Conservation (phyloP, 805 yeast genomes). For the Groenewaldozyma salmanticensis region DNA sequence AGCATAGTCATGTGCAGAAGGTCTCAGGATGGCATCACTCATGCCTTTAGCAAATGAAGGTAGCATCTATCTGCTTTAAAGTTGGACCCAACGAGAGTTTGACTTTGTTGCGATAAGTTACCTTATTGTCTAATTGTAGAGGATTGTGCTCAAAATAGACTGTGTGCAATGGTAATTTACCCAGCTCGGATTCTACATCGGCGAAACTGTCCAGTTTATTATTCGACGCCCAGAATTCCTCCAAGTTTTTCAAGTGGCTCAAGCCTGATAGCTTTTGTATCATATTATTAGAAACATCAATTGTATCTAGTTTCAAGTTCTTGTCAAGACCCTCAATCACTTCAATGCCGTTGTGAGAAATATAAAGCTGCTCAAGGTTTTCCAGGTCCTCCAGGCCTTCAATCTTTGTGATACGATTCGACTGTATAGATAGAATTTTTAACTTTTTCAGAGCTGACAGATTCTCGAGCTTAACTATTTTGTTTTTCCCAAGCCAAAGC, state of each 20-base stretch:
- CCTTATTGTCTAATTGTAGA: slow-evolving; percentile 58
- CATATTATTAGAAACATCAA: slow-evolving; percentile 76
- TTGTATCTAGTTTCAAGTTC: slow-evolving; percentile 51
- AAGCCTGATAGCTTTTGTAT: slow-evolving; percentile 54
- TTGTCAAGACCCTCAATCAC: slow-evolving; percentile 71
- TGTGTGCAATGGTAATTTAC: slow-evolving; percentile 60
- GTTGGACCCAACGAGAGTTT: slow-evolving; percentile 62
- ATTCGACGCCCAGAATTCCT: slow-evolving; percentile 90
- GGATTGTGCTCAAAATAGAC: slow-evolving; percentile 95
- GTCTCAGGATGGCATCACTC: too few species aligned
- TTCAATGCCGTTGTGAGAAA: slow-evolving; percentile 73
- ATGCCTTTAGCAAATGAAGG: slow-evolving; percentile 34
- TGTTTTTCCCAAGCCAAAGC: slow-evolving; percentile 90
- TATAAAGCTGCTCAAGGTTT: slow-evolving; percentile 74
- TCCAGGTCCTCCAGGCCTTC: slow-evolving; percentile 70
- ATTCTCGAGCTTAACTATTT: slow-evolving; percentile 55
- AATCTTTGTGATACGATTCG: slow-evolving; percentile 66
- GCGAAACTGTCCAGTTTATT: slow-evolving; percentile 62
- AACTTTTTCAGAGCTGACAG: slow-evolving; percentile 50
- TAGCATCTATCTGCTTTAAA: slow-evolving; percentile 82
- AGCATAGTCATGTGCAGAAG: too few species aligned
- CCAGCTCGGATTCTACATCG: slow-evolving; percentile 57
- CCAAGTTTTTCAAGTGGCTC: slow-evolving; percentile 54
- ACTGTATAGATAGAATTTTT: slow-evolving; percentile 75
- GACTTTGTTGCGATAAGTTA: slow-evolving; percentile 78